phyloP scores from a whole-genome alignment of 148 eudicot genomes.

The Dysphania ambrosioides region DNA sequence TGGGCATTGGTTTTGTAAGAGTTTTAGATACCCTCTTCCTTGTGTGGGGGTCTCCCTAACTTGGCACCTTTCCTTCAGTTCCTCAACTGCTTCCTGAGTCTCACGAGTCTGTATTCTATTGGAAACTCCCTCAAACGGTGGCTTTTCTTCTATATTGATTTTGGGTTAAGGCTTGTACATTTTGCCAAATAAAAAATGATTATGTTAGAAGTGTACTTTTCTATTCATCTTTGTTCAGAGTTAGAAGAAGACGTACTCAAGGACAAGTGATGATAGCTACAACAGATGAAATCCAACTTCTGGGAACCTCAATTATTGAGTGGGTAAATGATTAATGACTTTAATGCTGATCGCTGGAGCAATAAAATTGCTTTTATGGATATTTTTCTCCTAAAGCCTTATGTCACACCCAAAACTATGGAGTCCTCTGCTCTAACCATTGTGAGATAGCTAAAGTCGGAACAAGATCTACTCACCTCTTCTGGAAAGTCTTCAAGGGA shows the following conservation, averaged over 20 bases:
- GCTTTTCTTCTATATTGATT: too few relatives aligned
- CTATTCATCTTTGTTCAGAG: not conserved
- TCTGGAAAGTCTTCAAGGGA: not conserved
- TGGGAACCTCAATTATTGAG: not conserved
- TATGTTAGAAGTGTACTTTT: too few relatives aligned
- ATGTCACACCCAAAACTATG: not conserved
- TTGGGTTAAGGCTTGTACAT: too few relatives aligned
- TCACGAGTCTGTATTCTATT: not conserved
- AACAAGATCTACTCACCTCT: not conserved
- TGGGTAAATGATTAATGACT: not conserved
- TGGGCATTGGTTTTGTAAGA: not conserved
- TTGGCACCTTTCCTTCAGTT: not conserved
- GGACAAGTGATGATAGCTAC: not conserved
- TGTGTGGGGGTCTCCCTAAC: too few relatives aligned
- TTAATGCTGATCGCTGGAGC: not conserved
- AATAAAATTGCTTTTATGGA: not conserved
- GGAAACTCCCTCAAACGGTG: not conserved
- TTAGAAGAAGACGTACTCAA: not conserved
- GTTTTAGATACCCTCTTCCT: too few relatives aligned
- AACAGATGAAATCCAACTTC: not conserved
- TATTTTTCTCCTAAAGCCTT: not conserved
- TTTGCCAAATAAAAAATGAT: too few relatives aligned
- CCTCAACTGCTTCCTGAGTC: not conserved
- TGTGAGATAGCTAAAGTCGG: not conserved
- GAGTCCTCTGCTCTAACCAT: not conserved